These are phyloP conservation scores for Rasamsonia emersonii DNA, from an alignment of 2,329 filamentous ascomycete species.

Conservation along the genomic window DNA sequence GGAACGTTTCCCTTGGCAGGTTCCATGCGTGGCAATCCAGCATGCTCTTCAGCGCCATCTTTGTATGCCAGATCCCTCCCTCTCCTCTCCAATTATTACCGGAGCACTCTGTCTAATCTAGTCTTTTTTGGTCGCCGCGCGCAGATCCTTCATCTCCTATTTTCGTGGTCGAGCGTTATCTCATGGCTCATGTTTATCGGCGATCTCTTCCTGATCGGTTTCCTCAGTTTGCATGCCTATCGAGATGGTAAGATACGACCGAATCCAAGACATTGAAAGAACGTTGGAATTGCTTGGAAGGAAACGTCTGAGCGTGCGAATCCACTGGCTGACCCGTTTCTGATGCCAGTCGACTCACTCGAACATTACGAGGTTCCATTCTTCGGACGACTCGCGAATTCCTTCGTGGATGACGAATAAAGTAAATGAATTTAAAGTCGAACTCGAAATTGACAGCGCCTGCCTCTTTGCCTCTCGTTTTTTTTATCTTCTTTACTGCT, in stretches of 20 bases:
- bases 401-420: conserved; percentile 81
- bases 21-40: conserved; percentile 97
- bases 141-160: conserved; percentile 71
- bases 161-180: conserved; percentile 75
- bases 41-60: conserved; percentile 65
- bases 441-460: too few species aligned
- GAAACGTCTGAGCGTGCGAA: too few species aligned
- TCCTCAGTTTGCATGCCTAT: conserved; percentile 71
- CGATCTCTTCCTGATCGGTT: conserved; percentile 68
- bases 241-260: conserved; percentile 56
- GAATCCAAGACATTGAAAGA: not conserved
- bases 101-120: not conserved
- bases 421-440: too few species aligned
- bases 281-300: too few species aligned
- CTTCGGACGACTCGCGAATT: conserved; percentile 75
- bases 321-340: not conserved
- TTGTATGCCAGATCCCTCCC: conserved; percentile 34
- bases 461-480: too few species aligned
- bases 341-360: conserved; percentile 48
- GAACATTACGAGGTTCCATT: conserved; percentile 76
- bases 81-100: not conserved
- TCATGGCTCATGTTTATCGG: conserved; percentile 73
- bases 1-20: conserved; percentile 35
- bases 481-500: too few species aligned
- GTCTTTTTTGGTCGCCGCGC: conserved; percentile 6